These are phyloP conservation scores for Mucor circinelloides DNA, from an alignment of 371 early-diverging fungal species.

Conservation along the genomic window DNA sequence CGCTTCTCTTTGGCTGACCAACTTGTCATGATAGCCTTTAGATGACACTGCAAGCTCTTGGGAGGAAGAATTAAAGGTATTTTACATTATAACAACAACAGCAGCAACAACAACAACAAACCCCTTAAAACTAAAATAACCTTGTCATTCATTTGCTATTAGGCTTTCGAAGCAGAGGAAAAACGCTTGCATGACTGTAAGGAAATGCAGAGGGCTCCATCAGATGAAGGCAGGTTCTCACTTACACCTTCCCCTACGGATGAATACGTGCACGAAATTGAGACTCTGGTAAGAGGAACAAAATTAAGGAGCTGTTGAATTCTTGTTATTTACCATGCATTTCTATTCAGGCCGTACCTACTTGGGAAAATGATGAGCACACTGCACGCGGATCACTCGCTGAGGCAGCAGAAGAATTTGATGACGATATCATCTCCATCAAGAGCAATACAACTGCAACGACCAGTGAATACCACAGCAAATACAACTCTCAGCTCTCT, in stretches of 20 bases:
- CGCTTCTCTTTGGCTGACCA: background rate
- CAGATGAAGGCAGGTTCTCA: constrained; percentile 43
- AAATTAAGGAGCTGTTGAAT: too few relatives aligned
- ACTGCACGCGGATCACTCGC: background rate
- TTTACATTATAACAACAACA: too few relatives aligned
- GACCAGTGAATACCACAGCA: background rate
- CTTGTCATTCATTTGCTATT: background rate
- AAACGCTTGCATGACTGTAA: constrained; percentile 21
- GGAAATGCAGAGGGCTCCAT: constrained; percentile 29
- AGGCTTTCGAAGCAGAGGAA: constrained; percentile 47
- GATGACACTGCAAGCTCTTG: constrained; percentile 37
- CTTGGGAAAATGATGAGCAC: constrained; percentile 25
- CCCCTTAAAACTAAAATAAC: constrained; percentile 1
- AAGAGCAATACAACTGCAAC: background rate
- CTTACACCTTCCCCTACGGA: constrained; percentile 29
- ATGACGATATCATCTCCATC: background rate
- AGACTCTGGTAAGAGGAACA: constrained; percentile 28
- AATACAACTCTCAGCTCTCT: constrained; percentile 35
- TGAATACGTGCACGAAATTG: constrained; percentile 35
- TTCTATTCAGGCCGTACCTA: constrained; percentile 31
- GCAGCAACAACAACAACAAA: background rate
- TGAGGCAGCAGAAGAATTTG: background rate
- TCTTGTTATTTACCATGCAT: background rate
- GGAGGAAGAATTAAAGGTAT: constrained; percentile 46
- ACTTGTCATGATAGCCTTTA: constrained; percentile 26